These are phyloP conservation scores for Linum trigynum DNA, from an alignment of 345 rosid species.

Conservation along the genomic window DNA sequence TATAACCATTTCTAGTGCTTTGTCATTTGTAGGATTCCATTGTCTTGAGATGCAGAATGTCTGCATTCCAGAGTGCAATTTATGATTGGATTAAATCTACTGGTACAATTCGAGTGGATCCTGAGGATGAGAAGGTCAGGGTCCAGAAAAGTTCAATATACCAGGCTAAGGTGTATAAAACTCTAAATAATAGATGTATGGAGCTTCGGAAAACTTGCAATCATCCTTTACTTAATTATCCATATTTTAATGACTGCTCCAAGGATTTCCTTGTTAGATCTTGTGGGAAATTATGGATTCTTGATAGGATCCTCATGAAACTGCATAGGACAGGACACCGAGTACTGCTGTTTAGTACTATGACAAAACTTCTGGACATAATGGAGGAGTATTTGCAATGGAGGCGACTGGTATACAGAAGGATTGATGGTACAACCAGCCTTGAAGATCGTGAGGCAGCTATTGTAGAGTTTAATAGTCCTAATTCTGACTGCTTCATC, in stretches of 20 bases:
- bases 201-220: constrained; percentile 96
- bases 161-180: constrained; percentile 62
- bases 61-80: constrained; percentile 89
- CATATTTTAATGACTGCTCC: constrained; percentile 75
- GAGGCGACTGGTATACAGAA: constrained; percentile 78
- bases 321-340: constrained; percentile 93
- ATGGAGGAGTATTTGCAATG: constrained; percentile 96
- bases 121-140: constrained; percentile 79
- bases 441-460: constrained; percentile 99
- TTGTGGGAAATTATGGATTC: constrained; percentile 93
- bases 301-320: constrained; percentile 90
- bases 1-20: constrained; percentile 21
- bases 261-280: constrained; percentile 90
- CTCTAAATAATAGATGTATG: constrained; percentile 96
- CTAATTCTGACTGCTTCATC: constrained; percentile 79
- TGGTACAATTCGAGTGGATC: constrained; percentile 92
- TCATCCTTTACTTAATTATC: constrained; percentile 96
- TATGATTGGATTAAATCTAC: constrained; percentile 99
- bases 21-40: constrained; percentile 65
- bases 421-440: constrained; percentile 99
- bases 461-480: constrained; percentile 89
- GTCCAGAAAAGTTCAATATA: constrained; percentile 69
- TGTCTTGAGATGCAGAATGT: constrained; percentile 93
- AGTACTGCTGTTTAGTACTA: constrained; percentile 95
- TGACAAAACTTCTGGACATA: constrained; percentile 98